These are phyloP conservation scores for Chaetomium cochliodes DNA, from an alignment of 495 filamentous ascomycete genomes.

Conservation along the genomic window DNA sequence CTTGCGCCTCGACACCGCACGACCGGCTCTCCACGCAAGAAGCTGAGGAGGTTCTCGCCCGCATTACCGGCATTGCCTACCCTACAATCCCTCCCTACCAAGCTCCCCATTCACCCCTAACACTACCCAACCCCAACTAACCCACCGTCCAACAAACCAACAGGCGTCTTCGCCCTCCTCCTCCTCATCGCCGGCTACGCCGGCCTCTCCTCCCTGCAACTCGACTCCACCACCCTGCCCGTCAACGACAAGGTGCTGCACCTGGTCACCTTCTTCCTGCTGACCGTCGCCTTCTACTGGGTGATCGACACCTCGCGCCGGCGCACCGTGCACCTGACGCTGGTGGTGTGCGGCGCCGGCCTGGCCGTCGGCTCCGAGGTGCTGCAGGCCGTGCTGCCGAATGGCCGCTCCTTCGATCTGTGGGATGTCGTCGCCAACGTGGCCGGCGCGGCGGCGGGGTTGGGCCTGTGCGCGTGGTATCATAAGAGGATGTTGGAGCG, in stretches of 20 bases:
- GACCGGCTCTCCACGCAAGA: too few relatives aligned
- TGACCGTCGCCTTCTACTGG: conserved; percentile 94
- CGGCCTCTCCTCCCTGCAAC: conserved; percentile 63
- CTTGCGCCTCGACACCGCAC: neutral
- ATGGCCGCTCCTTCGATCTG: conserved; percentile 76
- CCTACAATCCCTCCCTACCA: conserved; percentile 9
- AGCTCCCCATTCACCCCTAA: conserved; percentile 5
- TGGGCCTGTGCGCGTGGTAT: conserved; percentile 82
- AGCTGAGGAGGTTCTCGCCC: too few relatives aligned
- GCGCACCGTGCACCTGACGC: conserved; percentile 76
- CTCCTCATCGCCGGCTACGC: conserved; percentile 73
- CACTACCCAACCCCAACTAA: conserved; percentile 4
- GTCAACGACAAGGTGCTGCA: conserved; percentile 90
- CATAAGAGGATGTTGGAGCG: conserved; percentile 94
- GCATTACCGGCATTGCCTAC: too few relatives aligned
- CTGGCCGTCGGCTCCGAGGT: conserved; percentile 84
- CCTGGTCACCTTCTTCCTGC: conserved; percentile 80
- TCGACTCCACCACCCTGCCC: conserved; percentile 41
- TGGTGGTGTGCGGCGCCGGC: conserved; percentile 71
- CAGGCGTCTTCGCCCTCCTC: conserved; percentile 76
- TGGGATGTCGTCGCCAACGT: conserved; percentile 87
- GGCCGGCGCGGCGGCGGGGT: conserved; percentile 66
- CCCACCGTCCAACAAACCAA: neutral
- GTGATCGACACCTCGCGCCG: conserved; percentile 86
- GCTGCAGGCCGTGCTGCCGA: conserved; percentile 77